Conservation (phyloP, 1,139 yeast species). For the Yamadazyma diospyri region DNA sequence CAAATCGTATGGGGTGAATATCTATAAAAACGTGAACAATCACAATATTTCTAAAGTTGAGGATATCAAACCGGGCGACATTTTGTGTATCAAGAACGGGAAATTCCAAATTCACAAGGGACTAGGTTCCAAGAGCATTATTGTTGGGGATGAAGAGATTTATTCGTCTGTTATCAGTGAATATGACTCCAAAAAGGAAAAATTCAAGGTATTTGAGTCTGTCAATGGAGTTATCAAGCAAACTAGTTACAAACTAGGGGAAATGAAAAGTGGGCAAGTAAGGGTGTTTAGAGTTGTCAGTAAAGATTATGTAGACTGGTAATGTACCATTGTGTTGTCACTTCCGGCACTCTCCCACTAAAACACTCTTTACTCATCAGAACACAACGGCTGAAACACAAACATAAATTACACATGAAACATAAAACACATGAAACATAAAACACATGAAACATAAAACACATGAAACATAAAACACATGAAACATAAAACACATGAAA, state of each 20-base stretch:
- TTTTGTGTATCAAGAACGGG: slow-evolving; percentile 71
- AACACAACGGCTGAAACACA: too few species aligned
- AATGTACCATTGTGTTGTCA: not conserved
- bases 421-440: too few species aligned
- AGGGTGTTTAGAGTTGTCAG: slow-evolving; percentile 59
- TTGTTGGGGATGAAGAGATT: slow-evolving; percentile 40
- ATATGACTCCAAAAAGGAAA: slow-evolving; percentile 72
- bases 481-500: too few species aligned
- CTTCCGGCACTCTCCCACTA: too few species aligned
- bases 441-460: too few species aligned
- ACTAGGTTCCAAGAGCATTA: slow-evolving; percentile 44
- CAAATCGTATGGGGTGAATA: slow-evolving; percentile 68
- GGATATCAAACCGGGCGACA: slow-evolving; percentile 78
- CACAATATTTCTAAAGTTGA: slow-evolving; percentile 56
- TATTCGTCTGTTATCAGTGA: slow-evolving; percentile 51
- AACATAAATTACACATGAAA: not conserved
- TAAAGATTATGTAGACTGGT: slow-evolving; percentile 14
- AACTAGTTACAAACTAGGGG: slow-evolving; percentile 64
- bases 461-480: too few species aligned
- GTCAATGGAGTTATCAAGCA: slow-evolving; percentile 54
- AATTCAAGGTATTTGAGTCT: slow-evolving; percentile 70
- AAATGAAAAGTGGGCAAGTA: slow-evolving; percentile 75
- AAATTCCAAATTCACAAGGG: slow-evolving; percentile 69
- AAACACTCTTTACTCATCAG: too few species aligned
- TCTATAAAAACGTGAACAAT: slow-evolving; percentile 48